Evolutionary conservation across 257 asterid genomes (phyloP), one percentile per base, ranked within the genome.

Genomic region (Solanum arcanum): DNA sequence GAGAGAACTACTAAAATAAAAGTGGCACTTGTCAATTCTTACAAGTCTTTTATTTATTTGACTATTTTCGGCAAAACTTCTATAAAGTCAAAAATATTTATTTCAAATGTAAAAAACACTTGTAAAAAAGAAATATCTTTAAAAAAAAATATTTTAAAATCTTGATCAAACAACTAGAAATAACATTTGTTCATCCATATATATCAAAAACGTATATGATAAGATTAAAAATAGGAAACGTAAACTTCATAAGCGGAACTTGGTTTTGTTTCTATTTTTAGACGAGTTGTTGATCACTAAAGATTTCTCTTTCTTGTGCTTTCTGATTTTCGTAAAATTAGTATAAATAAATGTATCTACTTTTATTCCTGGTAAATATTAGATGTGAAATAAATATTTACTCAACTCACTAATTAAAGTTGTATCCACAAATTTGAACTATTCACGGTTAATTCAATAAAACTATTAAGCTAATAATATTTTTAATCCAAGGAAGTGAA

Each of bases 131-230:
- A 27, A 27, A 27, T 27, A 27, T 27, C 27, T 18, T 56, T 2
- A 0, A 1, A 18, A 56, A 16, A 41, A 41, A 2, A 21, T 21
- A 60, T 4, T 60, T 66, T 25, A 1, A 0, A 66, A 66, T 25
- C 16, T 25, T 25, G 18, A 31, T 25, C 35, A 66, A 66, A 66
- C 20, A 0, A 25, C 72, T n/a, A 25, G 35, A 25, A 27, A n/a
- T 46, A 31, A 27, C 39, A 25, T 1, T 46, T 78, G 37, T 78
- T 3, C 5, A 41, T 78, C 84, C 14, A 47, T 25, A 15, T 59
- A 59, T 59, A 59, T n/a, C 60, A 77, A 77, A 77, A 14, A 64
- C 64, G 18, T 25, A 12, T 76, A 76, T 5, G 37, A 31, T 37
- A 6, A 18, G 20, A 41, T 75, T 46, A 27, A 13, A 29, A 27